A percentile compares a stretch with the other conserved stretches of the same genome.
phyloP scores from a whole-genome alignment of 306 rosid species.

The Castanea sativa region DNA sequence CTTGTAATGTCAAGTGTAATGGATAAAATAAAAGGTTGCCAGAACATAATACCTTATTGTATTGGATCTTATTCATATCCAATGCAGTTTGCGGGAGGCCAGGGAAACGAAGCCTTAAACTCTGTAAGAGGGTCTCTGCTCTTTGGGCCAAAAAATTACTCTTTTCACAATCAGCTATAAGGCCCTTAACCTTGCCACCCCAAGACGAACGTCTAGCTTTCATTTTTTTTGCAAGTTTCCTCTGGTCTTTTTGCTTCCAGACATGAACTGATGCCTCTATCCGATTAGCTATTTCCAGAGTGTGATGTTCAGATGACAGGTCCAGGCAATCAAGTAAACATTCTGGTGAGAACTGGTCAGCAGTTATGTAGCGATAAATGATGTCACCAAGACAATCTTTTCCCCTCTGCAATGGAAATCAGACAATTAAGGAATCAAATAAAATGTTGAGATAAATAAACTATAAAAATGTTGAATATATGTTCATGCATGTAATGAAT shows the following conservation, averaged over 20 bases:
- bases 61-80: constrained; percentile 93
- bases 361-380: constrained; percentile 73
- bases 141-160: constrained; percentile 55
- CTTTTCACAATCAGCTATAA: constrained; percentile 61
- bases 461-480: background rate
- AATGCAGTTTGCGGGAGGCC: constrained; percentile 90
- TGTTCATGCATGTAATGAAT: background rate
- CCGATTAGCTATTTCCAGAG: constrained; percentile 75
- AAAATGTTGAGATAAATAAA: background rate
- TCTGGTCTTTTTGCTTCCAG: constrained; percentile 73
- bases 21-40: constrained; percentile 1
- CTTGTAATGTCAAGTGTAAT: background rate
- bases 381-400: constrained; percentile 86
- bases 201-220: constrained; percentile 69
- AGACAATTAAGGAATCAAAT: constrained; percentile 3
- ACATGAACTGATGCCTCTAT: constrained; percentile 84
- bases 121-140: constrained; percentile 75
- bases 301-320: constrained; percentile 89
- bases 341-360: constrained; percentile 68
- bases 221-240: constrained; percentile 43
- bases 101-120: constrained; percentile 74
- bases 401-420: constrained; percentile 59
- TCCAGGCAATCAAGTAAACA: constrained; percentile 82
- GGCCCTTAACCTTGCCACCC: constrained; percentile 95
- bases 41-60: constrained; percentile 55